Percentiles rank a stretch among this genome's conserved stretches.
These are phyloP conservation scores for Diutina sp. DNA, from an alignment of 1,139 yeast genomes.

Conservation along the genomic window DNA sequence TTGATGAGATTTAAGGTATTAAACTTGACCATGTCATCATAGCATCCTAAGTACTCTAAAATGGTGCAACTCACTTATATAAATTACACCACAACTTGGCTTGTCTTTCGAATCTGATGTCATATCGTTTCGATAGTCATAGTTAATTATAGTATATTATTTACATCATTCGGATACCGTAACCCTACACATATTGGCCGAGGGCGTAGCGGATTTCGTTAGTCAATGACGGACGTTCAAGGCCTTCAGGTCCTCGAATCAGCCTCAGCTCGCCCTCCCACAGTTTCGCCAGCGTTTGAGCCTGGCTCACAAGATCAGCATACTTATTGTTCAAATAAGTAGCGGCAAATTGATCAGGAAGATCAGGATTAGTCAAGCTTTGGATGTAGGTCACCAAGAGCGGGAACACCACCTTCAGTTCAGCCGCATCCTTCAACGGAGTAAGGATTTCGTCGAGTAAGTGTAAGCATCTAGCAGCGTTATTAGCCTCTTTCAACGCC, in stretches of 20 bases:
- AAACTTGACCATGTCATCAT: too few species aligned
- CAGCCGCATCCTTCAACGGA: not conserved
- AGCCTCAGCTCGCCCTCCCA: slow-evolving; percentile 3
- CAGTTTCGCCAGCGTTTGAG: not conserved
- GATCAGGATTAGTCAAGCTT: slow-evolving; percentile 8
- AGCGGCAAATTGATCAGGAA: slow-evolving; percentile 22
- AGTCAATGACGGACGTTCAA: slow-evolving; percentile 21
- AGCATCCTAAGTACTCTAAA: too few species aligned
- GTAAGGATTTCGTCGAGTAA: slow-evolving; percentile 22
- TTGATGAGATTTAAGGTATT: too few species aligned
- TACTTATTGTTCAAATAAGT: slow-evolving; percentile 17
- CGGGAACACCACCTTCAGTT: not conserved
- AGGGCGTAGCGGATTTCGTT: slow-evolving; percentile 19
- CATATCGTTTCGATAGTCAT: too few species aligned
- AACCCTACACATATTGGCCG: not conserved
- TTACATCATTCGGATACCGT: too few species aligned
- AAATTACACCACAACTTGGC: too few species aligned
- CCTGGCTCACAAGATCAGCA: slow-evolving; percentile 11
- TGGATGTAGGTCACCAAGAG: slow-evolving; percentile 9
- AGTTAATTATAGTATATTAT: too few species aligned
- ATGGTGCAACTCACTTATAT: too few species aligned
- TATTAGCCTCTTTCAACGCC: slow-evolving; percentile 34
- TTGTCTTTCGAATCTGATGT: too few species aligned
- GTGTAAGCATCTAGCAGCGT: slow-evolving; percentile 38
- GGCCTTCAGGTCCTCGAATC: slow-evolving; percentile 13